A percentile compares a stretch with the other conserved stretches of the same genome.
phyloP scores from a whole-genome alignment of 2,329 filamentous ascomycete genomes.

The Lasiodiplodia hormozganensis region DNA sequence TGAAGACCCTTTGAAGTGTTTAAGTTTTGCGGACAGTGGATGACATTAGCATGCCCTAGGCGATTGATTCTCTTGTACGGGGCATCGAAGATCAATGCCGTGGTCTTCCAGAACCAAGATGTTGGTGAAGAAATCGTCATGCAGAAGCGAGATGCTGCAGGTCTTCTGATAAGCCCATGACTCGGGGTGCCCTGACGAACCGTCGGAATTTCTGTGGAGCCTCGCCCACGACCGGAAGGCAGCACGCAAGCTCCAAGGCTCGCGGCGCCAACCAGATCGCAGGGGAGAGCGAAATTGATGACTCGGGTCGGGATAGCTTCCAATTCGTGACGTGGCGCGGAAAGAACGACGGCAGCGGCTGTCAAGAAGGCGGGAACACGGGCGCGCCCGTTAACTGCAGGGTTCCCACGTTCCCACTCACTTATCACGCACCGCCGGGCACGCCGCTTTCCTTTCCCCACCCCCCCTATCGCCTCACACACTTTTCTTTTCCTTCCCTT shows the following conservation, averaged over 20 bases:
- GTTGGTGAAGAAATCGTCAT: too few relatives aligned
- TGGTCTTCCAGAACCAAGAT: too few relatives aligned
- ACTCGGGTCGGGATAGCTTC: neutral
- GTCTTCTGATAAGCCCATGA: slow-evolving; percentile 1
- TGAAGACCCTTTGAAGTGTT: too few relatives aligned
- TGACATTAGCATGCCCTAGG: too few relatives aligned
- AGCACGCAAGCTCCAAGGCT: neutral
- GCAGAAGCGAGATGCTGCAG: neutral
- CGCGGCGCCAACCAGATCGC: slow-evolving; percentile 7
- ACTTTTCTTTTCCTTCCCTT: neutral
- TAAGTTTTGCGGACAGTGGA: too few relatives aligned
- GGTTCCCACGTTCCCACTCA: neutral
- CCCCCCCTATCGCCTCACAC: neutral
- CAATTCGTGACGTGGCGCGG: slow-evolving; percentile 7
- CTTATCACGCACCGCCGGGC: neutral
- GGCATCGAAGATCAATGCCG: too few relatives aligned
- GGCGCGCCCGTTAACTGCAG: neutral
- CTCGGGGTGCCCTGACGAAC: neutral
- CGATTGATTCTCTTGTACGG: too few relatives aligned
- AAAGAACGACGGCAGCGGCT: too few relatives aligned
- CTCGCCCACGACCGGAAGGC: neutral
- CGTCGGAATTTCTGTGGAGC: slow-evolving; percentile 13
- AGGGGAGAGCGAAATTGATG: neutral
- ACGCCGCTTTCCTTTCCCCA: neutral
- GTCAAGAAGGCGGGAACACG: neutral